Percentiles rank a stretch among this genome's conserved stretches.
These are phyloP conservation scores for Biscutella laevigata DNA, from an alignment of 441 rosid genomes.

Conservation along the genomic window DNA sequence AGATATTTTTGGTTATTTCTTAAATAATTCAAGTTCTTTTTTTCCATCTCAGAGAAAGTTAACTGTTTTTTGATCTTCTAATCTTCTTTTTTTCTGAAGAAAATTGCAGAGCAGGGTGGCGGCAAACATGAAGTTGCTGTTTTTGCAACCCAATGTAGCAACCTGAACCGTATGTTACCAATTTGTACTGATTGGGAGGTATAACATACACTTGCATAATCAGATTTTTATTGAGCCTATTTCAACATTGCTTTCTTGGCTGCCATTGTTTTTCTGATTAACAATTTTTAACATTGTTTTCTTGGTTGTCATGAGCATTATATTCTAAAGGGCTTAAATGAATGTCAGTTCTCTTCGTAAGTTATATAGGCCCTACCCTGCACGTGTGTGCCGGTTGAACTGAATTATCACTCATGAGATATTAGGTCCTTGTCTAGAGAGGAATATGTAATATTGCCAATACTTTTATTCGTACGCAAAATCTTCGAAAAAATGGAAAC, in stretches of 20 bases:
- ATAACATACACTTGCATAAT: constrained; percentile 18
- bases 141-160: constrained; percentile 84
- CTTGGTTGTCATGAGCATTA: constrained; percentile 1
- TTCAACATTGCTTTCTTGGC: background rate
- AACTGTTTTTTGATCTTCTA: background rate
- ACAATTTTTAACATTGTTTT: constrained; percentile 2
- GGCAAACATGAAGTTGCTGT: constrained; percentile 84
- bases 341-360: background rate
- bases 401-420: background rate
- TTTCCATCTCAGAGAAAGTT: background rate
- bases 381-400: background rate
- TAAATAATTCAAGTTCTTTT: background rate
- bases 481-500: background rate
- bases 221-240: background rate
- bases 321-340: background rate
- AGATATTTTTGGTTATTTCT: constrained; percentile 9
- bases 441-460: background rate
- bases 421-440: constrained; percentile 7
- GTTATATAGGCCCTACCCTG: constrained; percentile 4
- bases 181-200: constrained; percentile 99
- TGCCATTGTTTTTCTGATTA: background rate
- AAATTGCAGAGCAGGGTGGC: constrained; percentile 80
- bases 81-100: constrained; percentile 33
- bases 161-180: constrained; percentile 81
- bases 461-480: background rate